Evolutionary conservation across 1,284 basidiomycete species (phyloP).

Genomic region (Marasmius fiardii): DNA sequence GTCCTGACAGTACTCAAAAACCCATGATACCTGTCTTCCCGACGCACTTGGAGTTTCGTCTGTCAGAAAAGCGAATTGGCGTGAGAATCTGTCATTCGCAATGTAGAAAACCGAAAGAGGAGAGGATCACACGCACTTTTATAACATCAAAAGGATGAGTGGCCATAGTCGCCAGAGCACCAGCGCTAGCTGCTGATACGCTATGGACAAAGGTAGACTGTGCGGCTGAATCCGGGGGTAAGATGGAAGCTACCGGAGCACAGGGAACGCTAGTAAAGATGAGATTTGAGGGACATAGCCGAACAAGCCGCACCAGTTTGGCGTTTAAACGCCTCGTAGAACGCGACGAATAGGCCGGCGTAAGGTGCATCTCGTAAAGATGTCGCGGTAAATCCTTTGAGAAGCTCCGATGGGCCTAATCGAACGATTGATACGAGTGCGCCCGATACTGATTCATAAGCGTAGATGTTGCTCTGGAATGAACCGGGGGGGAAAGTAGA

Average conservation of each 20-base stretch:
- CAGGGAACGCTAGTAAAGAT: not conserved
- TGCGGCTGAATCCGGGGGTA: conserved; percentile 6
- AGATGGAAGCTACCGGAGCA: conserved; percentile 7
- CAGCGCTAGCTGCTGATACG: conserved; percentile 69
- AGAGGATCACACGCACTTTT: conserved; percentile 55
- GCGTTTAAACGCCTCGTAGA: conserved; percentile 85
- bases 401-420: conserved; percentile 78
- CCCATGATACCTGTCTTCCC: conserved; percentile 68
- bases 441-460: conserved; percentile 63
- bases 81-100: too few relatives aligned
- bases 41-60: conserved; percentile 89
- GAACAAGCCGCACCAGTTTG: conserved; percentile 48
- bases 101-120: not conserved
- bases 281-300: not conserved
- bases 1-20: conserved; percentile 60
- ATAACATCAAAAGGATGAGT: conserved; percentile 92
- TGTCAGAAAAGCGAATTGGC: conserved; percentile 29
- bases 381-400: conserved; percentile 88
- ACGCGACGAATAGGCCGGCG: conserved; percentile 89
- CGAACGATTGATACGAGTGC: conserved; percentile 64
- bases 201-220: conserved; percentile 45
- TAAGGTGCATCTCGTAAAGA: conserved; percentile 94
- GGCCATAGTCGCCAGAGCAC: conserved; percentile 74
- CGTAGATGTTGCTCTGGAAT: conserved; percentile 74
- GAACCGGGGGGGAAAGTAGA: conserved; percentile 8